These are phyloP conservation scores for Epichloe festucae DNA, from an alignment of 2,329 filamentous ascomycete genomes.

Conservation along the genomic window DNA sequence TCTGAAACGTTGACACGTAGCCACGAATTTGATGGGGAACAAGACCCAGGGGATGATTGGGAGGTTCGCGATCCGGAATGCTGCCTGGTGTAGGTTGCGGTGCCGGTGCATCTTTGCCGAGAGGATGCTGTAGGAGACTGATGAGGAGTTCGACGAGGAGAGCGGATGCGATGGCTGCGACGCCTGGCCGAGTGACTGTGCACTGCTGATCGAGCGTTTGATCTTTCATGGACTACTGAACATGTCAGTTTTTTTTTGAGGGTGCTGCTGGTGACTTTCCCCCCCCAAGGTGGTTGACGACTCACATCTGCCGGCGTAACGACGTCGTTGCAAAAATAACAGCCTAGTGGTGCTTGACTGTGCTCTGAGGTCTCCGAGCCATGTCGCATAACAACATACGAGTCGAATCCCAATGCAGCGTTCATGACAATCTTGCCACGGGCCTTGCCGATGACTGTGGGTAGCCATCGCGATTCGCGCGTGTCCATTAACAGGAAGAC, in stretches of 20 bases:
- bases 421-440: conserved; percentile 93
- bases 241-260: background rate
- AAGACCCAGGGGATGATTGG: conserved; percentile 49
- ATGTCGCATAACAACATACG: conserved; percentile 94
- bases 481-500: conserved; percentile 98
- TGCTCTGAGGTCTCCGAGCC: conserved; percentile 50
- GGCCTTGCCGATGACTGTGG: conserved; percentile 90
- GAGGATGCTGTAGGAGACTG: conserved; percentile 76
- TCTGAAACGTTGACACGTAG: conserved; percentile 62
- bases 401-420: conserved; percentile 89
- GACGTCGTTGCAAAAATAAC: conserved; percentile 98
- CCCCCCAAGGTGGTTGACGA: conserved; percentile 9
- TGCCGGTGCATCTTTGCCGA: conserved; percentile 49
- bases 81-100: conserved; percentile 29
- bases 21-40: conserved; percentile 74
- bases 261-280: background rate
- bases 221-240: conserved; percentile 71
- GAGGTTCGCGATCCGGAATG: conserved; percentile 40
- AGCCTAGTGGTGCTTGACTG: conserved; percentile 61
- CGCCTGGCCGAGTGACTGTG: conserved; percentile 86
- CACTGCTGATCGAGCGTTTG: conserved; percentile 96
- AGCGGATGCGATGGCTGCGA: conserved; percentile 84
- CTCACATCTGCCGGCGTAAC: conserved; percentile 86
- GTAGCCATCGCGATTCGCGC: conserved; percentile 85
- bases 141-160: conserved; percentile 82